Percentiles rank a stretch among this genome's conserved stretches.
These are phyloP conservation scores for Auricularia sp. DNA, from an alignment of 768 basidiomycete genomes.

Conservation along the genomic window DNA sequence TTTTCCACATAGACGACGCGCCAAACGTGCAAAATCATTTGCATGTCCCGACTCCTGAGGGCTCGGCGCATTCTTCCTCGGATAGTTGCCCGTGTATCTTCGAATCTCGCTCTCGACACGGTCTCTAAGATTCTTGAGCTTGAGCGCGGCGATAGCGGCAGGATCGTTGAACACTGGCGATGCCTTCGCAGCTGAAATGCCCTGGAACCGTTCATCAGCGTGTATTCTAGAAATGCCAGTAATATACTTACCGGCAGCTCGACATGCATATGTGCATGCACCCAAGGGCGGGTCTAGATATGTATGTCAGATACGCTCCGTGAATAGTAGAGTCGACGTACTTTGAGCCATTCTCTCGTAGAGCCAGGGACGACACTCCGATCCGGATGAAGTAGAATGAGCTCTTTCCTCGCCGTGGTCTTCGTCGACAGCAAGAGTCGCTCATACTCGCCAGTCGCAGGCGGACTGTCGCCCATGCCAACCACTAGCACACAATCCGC, in stretches of 20 bases:
- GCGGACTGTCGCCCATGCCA: conserved; percentile 86
- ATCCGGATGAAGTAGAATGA: conserved; percentile 88
- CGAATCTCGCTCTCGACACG: conserved; percentile 83
- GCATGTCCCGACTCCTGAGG: conserved; percentile 72
- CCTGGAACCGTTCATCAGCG: conserved; percentile 33
- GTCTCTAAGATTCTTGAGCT: conserved; percentile 71
- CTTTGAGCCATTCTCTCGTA: conserved; percentile 94
- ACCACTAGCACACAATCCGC: conserved; percentile 92
- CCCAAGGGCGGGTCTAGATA: conserved; percentile 81
- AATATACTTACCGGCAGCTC: conserved; percentile 58
- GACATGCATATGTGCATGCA: conserved; percentile 92
- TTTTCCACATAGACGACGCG: conserved; percentile 82
- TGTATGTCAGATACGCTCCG: conserved; percentile 5
- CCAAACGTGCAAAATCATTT: conserved; percentile 88
- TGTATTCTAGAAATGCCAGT: background rate
- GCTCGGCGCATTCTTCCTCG: conserved; percentile 35
- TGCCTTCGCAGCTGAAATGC: conserved; percentile 55
- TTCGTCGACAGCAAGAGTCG: conserved; percentile 88
- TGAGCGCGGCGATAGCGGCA: conserved; percentile 79
- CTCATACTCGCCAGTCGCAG: conserved; percentile 85
- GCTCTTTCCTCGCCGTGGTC: conserved; percentile 96
- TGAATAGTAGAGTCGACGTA: conserved; percentile 19
- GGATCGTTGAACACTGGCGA: conserved; percentile 55
- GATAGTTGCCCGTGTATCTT: conserved; percentile 60
- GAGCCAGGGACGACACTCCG: conserved; percentile 82